These are phyloP conservation scores for Aureobasidium sp. DNA, from an alignment of 2,329 filamentous ascomycete genomes.

Conservation along the genomic window DNA sequence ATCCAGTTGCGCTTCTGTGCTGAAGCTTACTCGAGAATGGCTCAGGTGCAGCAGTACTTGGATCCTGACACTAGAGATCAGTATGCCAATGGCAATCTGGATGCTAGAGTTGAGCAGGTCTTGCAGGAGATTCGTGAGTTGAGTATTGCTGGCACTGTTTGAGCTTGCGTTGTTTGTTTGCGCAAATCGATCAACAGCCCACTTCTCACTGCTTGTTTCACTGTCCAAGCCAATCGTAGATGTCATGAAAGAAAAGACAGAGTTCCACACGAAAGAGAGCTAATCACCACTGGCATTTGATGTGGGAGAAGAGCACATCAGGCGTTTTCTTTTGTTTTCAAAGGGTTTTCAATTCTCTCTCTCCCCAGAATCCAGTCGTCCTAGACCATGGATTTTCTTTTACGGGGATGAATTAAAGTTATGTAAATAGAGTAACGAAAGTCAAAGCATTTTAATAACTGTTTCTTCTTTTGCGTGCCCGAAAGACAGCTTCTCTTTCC, in stretches of 20 bases:
- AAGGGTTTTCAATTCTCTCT: not conserved
- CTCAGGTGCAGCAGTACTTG: conserved; percentile 96
- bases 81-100: conserved; percentile 88
- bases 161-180: not conserved
- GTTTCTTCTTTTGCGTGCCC: not conserved
- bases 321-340: not conserved
- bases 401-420: not conserved
- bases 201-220: not conserved
- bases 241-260: not conserved
- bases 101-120: conserved; percentile 87
- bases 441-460: not conserved
- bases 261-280: not conserved
- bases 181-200: not conserved
- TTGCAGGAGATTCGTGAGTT: conserved; percentile 93
- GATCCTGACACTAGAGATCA: conserved; percentile 93
- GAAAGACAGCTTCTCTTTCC: not conserved
- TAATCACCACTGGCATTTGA: conserved; percentile 7
- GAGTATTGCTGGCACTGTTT: conserved; percentile 76
- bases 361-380: not conserved
- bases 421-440: not conserved
- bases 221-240: too few relatives aligned
- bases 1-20: conserved; percentile 97
- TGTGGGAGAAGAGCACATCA: not conserved
- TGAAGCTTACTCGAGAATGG: conserved; percentile 95
- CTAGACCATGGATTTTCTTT: not conserved